These are phyloP conservation scores for Lentinus polychrous DNA, from an alignment of 1,284 basidiomycete species.

Conservation along the genomic window DNA sequence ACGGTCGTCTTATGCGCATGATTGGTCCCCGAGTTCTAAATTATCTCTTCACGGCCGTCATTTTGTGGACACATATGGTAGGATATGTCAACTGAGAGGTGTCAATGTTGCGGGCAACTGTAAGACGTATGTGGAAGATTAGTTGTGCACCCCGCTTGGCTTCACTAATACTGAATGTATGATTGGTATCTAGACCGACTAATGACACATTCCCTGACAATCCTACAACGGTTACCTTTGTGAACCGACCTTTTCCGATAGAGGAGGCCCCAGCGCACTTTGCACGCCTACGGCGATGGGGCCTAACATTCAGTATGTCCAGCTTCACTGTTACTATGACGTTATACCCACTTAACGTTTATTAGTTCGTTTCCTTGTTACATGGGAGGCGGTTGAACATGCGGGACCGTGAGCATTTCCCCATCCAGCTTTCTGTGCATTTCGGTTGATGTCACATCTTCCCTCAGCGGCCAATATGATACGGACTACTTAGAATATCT, in stretches of 20 bases:
- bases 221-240: constrained; percentile 64
- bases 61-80: constrained; percentile 71
- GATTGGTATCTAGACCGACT: constrained; percentile 41
- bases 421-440: background rate
- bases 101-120: constrained; percentile 79
- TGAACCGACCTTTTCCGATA: constrained; percentile 78
- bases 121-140: constrained; percentile 67
- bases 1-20: constrained; percentile 48
- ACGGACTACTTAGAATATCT: constrained; percentile 81
- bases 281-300: constrained; percentile 76
- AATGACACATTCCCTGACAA: constrained; percentile 58
- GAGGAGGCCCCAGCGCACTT: constrained; percentile 82
- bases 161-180: background rate
- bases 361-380: constrained; percentile 83
- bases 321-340: background rate
- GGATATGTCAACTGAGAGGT: constrained; percentile 72
- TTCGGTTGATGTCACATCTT: background rate
- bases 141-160: background rate
- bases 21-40: constrained; percentile 59
- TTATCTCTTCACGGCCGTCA: constrained; percentile 60
- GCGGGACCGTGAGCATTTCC: constrained; percentile 64
- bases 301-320: constrained; percentile 71
- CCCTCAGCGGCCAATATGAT: constrained; percentile 73
- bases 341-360: background rate
- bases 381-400: constrained; percentile 97